Evolutionary conservation across 306 rosid genomes (phyloP), one percentile per base, ranked within the genome.

Genomic region (Astragalus membranaceus): DNA sequence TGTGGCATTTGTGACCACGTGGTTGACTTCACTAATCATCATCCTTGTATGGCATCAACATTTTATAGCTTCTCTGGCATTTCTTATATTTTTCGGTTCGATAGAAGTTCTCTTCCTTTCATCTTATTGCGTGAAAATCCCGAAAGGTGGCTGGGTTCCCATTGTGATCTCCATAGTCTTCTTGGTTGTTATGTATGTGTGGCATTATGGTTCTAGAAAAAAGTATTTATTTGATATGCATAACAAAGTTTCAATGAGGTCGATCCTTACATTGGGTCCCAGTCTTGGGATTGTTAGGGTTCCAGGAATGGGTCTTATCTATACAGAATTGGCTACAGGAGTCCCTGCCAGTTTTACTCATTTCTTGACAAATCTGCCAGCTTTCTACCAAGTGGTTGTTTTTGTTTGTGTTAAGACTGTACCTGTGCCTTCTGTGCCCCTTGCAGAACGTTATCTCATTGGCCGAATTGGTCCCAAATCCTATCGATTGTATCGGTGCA

Each of bases 251-350:
- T 87, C 97, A 50, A 86, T 86, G 90, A 88, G 56, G 83, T 85
- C 79, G 87, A 59, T 95, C 81, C 85, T 95, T 57, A 78, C 88
- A 32, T 77, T 87, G 67, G 99, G 97, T 69, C 96, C 99, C 26
- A 80, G 87, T 83, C 97, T 91, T 80, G 97, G 97, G 77, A 83
- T 95, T 69, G 87, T 95, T 42, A 86, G 96, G 83, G 97, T 95
- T 60, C 97, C 99, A 13, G 95, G 99, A 63, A 86, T 89, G 57
- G 96, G 97, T 46, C 96, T 95, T 41, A 83, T 95, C 83, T 95
- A 95, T 81, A 91, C 95, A 6, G 99, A 87, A 79, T 75, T 95
- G 75, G 86, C 96, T 62, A 69, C 89, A 35, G 96, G 91, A 58
- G 72, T 95, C 75, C 99, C 99, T 43, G 85, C 90, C 43, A 84